Base-by-base conservation (phyloP, 1,284 basidiomycete genomes). In the Chondrostereum purpureum region DNA sequence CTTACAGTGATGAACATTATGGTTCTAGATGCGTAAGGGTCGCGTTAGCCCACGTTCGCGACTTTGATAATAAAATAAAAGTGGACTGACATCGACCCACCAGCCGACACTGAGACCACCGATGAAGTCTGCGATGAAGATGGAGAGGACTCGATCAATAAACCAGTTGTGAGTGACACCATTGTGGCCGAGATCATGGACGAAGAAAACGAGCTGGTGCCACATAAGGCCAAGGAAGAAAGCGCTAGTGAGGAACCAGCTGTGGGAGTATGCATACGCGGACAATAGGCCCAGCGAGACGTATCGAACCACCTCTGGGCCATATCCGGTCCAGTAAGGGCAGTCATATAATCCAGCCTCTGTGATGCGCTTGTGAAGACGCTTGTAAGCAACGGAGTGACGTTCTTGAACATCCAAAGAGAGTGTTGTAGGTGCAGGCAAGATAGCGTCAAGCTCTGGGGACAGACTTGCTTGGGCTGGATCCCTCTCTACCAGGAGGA, bases 71-170 rank as follows among this genome's bases (percentile, higher is more conserved):
- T 17, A 51, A 49, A n/a, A n/a, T n/a, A n/a, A 39, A 48, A 50
- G n/a, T 39, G 43, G 16, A 79, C 88, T 70, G 53, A 92, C 91
- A 64, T 96, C 81, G 47, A 93, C 92, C 95, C 95, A 99, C 96
- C 95, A 99, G 33, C 92, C 88, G 27, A 96, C 77, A 60, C 92
- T 95, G 44, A 99, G 70, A 1, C 95, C 95, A 16, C 95, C 94
- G 43, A 95, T 71, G 58, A 88, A 92, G 64, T 93, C 78, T 1
- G 91, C 88, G 45, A 95, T 73, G n/a, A 85, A 60, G 47, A 88
- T 92, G 16, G 81, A 87, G 43, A 95, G 69, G 40, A 92, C 56
- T 31, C 94, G 80, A 62, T 99, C 95, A 44, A 74, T 66, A 22
- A 72, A 65, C 86, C 92, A 96, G 59, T 87, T 69, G 51, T 95